phyloP scores from a whole-genome alignment of 805 yeast genomes.

The Jamesozyma hellenica region DNA sequence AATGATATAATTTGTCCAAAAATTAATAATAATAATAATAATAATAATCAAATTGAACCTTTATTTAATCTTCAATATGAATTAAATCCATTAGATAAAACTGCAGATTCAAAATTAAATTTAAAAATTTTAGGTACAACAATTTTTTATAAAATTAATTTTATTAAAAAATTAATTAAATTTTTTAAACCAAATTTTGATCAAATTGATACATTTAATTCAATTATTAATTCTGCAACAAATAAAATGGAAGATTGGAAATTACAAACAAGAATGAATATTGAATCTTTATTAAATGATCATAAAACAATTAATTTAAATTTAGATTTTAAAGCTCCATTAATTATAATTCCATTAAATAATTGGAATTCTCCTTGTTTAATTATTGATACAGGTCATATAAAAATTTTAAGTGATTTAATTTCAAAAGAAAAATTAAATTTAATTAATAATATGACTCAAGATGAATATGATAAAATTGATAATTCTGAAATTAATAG shows the following conservation, averaged over 20 bases:
- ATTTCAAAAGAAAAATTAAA: slow-evolving; percentile 60
- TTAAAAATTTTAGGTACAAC: slow-evolving; percentile 80
- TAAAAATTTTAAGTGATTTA: slow-evolving; percentile 70
- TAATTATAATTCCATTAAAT: slow-evolving; percentile 76
- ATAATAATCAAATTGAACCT: slow-evolving; percentile 33
- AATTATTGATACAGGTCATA: slow-evolving; percentile 91
- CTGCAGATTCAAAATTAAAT: slow-evolving; percentile 69
- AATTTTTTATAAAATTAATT: slow-evolving; percentile 76
- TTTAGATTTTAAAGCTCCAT: slow-evolving; percentile 88
- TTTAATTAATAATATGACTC: slow-evolving; percentile 53
- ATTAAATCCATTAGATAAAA: slow-evolving; percentile 70
- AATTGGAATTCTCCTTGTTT: slow-evolving; percentile 81
- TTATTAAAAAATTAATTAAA: slow-evolving; percentile 59
- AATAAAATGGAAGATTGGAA: slow-evolving; percentile 88
- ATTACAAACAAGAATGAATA: slow-evolving; percentile 78
- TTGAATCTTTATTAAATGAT: slow-evolving; percentile 87
- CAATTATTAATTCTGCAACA: slow-evolving; percentile 88
- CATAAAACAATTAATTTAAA: slow-evolving; percentile 83
- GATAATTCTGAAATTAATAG: slow-evolving; percentile 43
- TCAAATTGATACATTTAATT: slow-evolving; percentile 80
- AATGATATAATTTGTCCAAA: slow-evolving; percentile 83
- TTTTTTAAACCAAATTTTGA: slow-evolving; percentile 84
- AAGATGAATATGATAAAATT: slow-evolving; percentile 60
- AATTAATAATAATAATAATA: slow-evolving; percentile 27
- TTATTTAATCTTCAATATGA: slow-evolving; percentile 79